Evolutionary conservation across 2,329 filamentous ascomycete genomes (phyloP).

Genomic region (Escovopsis sp.): DNA sequence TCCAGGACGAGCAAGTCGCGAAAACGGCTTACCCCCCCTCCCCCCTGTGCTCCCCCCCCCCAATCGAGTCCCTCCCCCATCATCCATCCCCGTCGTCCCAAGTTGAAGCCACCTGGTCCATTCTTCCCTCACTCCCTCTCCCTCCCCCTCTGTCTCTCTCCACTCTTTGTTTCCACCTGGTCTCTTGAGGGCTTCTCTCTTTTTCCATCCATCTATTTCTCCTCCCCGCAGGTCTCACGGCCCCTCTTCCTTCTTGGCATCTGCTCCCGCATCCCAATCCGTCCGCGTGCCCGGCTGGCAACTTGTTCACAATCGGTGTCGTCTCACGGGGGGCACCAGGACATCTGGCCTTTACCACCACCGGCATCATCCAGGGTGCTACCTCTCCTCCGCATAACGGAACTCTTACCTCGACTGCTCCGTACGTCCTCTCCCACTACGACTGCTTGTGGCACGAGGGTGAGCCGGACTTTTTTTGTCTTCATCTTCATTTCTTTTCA

Average conservation of each 20-base stretch:
- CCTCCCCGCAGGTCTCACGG: conserved; percentile 1
- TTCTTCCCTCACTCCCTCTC: conserved; percentile 11
- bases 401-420: too few species aligned
- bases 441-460: too few species aligned
- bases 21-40: too few species aligned
- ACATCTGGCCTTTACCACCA: too few species aligned
- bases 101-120: conserved; percentile 19
- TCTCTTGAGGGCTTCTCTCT: background rate
- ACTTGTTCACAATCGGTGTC: conserved; percentile 8
- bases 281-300: conserved; percentile 5
- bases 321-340: background rate
- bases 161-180: background rate
- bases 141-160: conserved; percentile 2
- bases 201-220: background rate
- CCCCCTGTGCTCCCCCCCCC: too few species aligned
- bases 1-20: too few species aligned
- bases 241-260: background rate
- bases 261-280: background rate
- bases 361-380: too few species aligned
- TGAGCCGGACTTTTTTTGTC: too few species aligned
- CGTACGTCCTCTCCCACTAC: too few species aligned
- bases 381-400: too few species aligned
- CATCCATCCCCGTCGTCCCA: conserved; percentile 7
- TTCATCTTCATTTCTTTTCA: too few species aligned
- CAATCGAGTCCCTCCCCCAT: too few species aligned